A percentile compares a stretch with the other conserved stretches of the same genome.
Evolutionary conservation across 2,329 filamentous ascomycete species (phyloP).

Genomic region (Apiospora sp.): DNA sequence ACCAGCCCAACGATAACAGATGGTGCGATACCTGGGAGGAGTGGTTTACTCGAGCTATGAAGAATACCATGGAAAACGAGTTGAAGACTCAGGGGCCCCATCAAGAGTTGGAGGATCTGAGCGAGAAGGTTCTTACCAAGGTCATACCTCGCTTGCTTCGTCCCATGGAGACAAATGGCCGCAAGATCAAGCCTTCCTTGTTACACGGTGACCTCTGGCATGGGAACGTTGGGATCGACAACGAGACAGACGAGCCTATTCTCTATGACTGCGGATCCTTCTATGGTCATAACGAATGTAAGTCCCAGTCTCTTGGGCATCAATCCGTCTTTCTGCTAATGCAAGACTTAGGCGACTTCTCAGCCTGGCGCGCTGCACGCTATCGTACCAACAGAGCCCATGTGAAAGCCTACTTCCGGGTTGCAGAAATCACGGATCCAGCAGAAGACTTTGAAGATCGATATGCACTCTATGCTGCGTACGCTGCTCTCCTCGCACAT

Average conservation of each 20-base stretch:
- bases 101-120: background rate
- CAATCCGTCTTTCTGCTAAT: background rate
- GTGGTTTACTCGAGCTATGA: background rate
- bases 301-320: background rate
- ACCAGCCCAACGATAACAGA: background rate
- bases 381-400: background rate
- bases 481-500: background rate
- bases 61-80: background rate
- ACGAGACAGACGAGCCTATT: background rate
- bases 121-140: background rate
- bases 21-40: background rate
- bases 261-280: background rate
- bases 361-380: background rate
- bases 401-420: background rate
- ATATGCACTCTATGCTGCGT: background rate
- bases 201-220: background rate
- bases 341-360: background rate
- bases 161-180: background rate
- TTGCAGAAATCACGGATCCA: background rate
- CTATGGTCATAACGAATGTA: background rate
- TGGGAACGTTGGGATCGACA: background rate
- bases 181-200: background rate
- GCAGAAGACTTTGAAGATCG: background rate
- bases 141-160: background rate
- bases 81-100: background rate